Evolutionary conservation across 495 filamentous ascomycete species (phyloP).

Genomic region (Neurospora hispaniola): DNA sequence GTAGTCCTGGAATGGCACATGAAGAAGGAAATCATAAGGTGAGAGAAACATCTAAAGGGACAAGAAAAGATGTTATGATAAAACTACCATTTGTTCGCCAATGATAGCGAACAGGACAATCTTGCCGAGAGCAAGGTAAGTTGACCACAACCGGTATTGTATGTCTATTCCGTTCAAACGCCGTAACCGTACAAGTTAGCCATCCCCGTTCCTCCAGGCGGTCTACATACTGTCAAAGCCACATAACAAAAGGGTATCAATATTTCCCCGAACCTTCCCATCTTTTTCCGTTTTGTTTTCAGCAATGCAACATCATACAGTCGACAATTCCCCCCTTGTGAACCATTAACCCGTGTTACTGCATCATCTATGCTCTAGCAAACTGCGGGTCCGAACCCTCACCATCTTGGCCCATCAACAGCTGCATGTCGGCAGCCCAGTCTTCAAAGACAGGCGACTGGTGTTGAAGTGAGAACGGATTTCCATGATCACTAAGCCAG

Average conservation of each 20-base stretch:
- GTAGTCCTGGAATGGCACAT: not conserved
- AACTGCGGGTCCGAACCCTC: not conserved
- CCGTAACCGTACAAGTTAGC: not conserved
- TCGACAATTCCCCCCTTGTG: not conserved
- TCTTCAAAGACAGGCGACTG: not conserved
- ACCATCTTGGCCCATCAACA: not conserved
- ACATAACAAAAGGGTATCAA: not conserved
- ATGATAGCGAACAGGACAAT: not conserved
- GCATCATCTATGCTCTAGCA: not conserved
- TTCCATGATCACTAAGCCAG: not conserved
- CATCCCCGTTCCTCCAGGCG: not conserved
- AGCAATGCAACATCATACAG: not conserved
- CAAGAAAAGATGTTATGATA: not conserved
- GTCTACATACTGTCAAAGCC: not conserved
- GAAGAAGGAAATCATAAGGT: not conserved
- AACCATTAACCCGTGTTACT: not conserved
- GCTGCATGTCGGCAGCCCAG: not conserved
- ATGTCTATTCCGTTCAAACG: not conserved
- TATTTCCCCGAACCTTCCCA: not conserved
- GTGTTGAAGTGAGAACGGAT: not conserved
- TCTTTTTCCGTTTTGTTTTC: not conserved
- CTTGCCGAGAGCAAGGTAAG: not conserved
- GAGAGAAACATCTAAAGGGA: not conserved
- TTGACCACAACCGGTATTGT: too few species aligned
- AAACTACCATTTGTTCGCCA: not conserved